Base-by-base conservation (phyloP, 352 stramenopile species). In the Phytophthora pistaciae region DNA sequence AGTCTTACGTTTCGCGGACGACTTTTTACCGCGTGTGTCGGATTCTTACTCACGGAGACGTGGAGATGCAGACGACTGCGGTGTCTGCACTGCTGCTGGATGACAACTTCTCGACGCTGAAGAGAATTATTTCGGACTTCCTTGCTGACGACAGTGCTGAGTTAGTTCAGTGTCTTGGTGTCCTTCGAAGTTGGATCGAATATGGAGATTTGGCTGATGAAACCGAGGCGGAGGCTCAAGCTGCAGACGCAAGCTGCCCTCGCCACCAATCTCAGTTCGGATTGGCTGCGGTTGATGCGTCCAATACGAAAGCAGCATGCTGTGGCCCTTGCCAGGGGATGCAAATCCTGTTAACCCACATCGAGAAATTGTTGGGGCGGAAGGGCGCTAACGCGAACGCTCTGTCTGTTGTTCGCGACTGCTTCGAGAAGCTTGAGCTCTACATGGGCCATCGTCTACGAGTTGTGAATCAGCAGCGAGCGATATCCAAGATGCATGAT, bases 341-440 rank as follows among this genome's bases (percentile, higher is more conserved):
- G 56, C 13, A 40, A 14, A 9, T 20, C 16, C 23, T 62, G 7
- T 16, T 62, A 3, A 52, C 33, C 27, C 25, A 46, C 6, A 64
- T 64, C 14, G 18, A 38, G 29, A 50, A 48, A 13, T n/a, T 27
- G 38, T n/a, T 64, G 40, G 48, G 21, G 29, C 21, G 16, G 14
- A 58, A 44, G n/a, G 42, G 42, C 14, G 57, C 9, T 10, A 42
- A 55, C 33, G 4, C 57, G 40, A 49, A 29, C 23, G 56, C 58
- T 6, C 23, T 65, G 13, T 36, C 16, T 8, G 18, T 46, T 29
- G 13, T 56, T 18, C 23, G 38, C 20, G 57, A 36, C 2, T 64
- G 25, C 23, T 64, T 46, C 56, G 21, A 50, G 20, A 65, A 65
- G 25, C n/a, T 64, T 21, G 46, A 57, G 46, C 46, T 56, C 13